phyloP scores from a whole-genome alignment of 805 yeast genomes.

The Candida rishiriensis region DNA sequence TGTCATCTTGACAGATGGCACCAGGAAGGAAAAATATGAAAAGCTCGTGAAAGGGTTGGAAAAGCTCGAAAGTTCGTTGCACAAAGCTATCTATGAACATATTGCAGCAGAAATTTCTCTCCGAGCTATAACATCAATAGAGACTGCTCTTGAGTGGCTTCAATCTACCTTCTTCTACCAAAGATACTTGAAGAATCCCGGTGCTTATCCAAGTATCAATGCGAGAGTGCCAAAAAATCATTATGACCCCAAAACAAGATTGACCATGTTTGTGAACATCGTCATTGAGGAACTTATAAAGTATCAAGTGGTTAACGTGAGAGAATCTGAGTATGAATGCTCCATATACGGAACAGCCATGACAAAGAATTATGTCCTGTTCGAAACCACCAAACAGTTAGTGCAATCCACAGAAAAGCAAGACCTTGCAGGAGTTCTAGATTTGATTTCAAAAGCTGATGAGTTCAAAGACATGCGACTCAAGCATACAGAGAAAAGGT shows the following conservation, averaged over 20 bases:
- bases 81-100: constrained; percentile 35
- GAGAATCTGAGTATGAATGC: constrained; percentile 19
- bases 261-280: constrained; percentile 32
- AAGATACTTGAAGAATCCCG: constrained; percentile 36
- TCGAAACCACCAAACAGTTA: constrained; percentile 38
- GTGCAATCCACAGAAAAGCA: constrained; percentile 17
- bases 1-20: constrained; percentile 41
- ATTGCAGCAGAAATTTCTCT: constrained; percentile 41
- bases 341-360: constrained; percentile 44
- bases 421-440: constrained; percentile 17
- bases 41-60: constrained; percentile 38
- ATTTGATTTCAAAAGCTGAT: constrained; percentile 29
- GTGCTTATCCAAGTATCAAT: constrained; percentile 31
- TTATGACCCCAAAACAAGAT: constrained; percentile 26
- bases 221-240: constrained; percentile 10
- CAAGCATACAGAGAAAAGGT: constrained; percentile 40
- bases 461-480: constrained; percentile 40
- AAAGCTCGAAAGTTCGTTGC: constrained; percentile 43
- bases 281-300: constrained; percentile 30
- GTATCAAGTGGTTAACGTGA: constrained; percentile 26
- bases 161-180: constrained; percentile 46
- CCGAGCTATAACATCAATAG: constrained; percentile 33
- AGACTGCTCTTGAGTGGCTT: constrained; percentile 43
- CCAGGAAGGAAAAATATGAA: constrained; percentile 35
- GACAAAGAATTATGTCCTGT: constrained; percentile 44